Evolutionary conservation across 2,329 filamentous ascomycete species (phyloP), one percentile per base, ranked within the genome.

Genomic region (Cordyceps cateniannulata): DNA sequence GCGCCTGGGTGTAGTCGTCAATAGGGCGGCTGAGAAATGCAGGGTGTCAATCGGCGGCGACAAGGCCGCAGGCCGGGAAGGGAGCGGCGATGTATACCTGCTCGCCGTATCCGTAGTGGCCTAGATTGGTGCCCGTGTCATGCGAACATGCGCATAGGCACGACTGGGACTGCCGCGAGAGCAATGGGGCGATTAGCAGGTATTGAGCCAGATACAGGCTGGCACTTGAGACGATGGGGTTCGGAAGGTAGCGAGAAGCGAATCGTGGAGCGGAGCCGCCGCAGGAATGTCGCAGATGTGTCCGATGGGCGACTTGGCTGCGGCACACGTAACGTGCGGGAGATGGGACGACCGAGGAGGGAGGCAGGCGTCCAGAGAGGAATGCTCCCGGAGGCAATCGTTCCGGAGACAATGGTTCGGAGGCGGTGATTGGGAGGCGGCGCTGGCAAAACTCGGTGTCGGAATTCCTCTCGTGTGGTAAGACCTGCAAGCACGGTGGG

Each of bases 201-300:
- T n/a, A 10, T n/a, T 20, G 44, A 40, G 44, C 25, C 44, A n/a
- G 16, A 18, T 20, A 18, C 22, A 24, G n/a, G 18, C 24, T 27
- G 25, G 24, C 27, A 47, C 48, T 42, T 38, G 48, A 32, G 49
- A 60, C 38, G 57, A 38, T 20, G 22, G 38, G 48, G 20, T 59
- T 59, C 24, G 22, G 18, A 38, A 9, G 40, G 42, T 9, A 35
- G n/a, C 48, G 49, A 29, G 18, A 20, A 18, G 48, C n/a, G 24
- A 60, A 45, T 53, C 57, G 50, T 32, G 52, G 59, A 47, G 49
- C 42, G 50, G 58, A 61, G 59, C 32, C 45, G 59, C 51, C 51
- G 35, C 52, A 61, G 52, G 51, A 61, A 56, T 56, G 59, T 61
- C 59, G 52, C 59, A 55, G 59, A 55, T 61, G 50, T 51, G 59